Evolutionary conservation across 345 rosid genomes (phyloP), one percentile per base, ranked within the genome.

Genomic region (Sonneratia caseolaris): DNA sequence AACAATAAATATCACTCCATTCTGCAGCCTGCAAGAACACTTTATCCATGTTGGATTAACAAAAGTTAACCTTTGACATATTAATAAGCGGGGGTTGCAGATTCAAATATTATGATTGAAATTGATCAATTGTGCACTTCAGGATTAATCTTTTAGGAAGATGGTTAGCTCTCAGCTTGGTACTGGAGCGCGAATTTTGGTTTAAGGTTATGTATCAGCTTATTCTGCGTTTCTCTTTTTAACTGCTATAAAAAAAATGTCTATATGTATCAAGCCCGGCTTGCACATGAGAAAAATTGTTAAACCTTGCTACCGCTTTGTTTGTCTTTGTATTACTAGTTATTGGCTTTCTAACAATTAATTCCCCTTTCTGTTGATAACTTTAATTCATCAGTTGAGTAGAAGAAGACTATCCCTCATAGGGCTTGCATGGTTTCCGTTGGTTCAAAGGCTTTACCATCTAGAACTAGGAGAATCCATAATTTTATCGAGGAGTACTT

Each of bases 361-460:
- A 19, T 1, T 53, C 15, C 57, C 13, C 14, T 22, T 57, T 57
- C 64, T n/a, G 35, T 11, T 22, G 35, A 21, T 24, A 53, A 53
- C 12, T 4, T 6, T 53, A 21, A 16, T 16, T 16, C 57, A 53
- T 57, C 35, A 18, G n/a, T 57, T n/a, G 11, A 7, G 64, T 22
- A 57, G 64, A 8, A 57, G 35, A 57, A 67, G 64, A 67, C 71
- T 55, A 9, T 22, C 69, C 37, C n/a, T 7, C 22, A 48, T 24
- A 22, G 68, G 68, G 59, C 51, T 77, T 22, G 8, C 64, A 82
- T 84, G 85, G 91, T 88, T 77, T 80, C 86, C 68, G 78, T 84
- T 78, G 93, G 92, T 68, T 82, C 80, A 13, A 83, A 85, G 77
- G 85, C 81, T 75, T 81, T 87, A 62, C 76, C 79, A 13, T 82